A percentile compares a stretch with the other conserved stretches of the same genome.
Evolutionary conservation across 2,329 filamentous ascomycete genomes (phyloP).

Genomic region (Cercospora beticola): DNA sequence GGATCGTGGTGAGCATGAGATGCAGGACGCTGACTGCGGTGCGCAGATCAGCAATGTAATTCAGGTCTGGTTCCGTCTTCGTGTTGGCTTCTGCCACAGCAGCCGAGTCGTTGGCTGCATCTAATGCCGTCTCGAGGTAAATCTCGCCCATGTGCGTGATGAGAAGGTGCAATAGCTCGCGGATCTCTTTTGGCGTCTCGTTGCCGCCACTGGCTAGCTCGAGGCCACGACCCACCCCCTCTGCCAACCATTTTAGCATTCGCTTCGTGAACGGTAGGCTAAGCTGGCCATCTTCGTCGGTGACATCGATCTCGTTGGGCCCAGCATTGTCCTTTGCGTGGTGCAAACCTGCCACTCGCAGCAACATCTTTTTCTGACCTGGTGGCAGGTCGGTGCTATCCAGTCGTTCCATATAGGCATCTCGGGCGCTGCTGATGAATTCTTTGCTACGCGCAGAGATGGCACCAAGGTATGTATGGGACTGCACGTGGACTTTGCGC

Average conservation of each 20-base stretch:
- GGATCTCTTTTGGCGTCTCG: constrained; percentile 93
- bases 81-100: constrained; percentile 68
- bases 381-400: constrained; percentile 85
- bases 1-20: constrained; percentile 89
- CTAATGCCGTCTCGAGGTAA: constrained; percentile 65
- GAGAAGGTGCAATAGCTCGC: constrained; percentile 76
- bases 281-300: constrained; percentile 82
- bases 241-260: constrained; percentile 96
- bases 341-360: constrained; percentile 79
- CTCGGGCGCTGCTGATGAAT: constrained; percentile 80
- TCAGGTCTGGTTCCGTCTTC: constrained; percentile 83
- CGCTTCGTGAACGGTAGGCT: constrained; percentile 88
- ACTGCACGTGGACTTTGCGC: constrained; percentile 69
- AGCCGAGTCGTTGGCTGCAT: constrained; percentile 72
- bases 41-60: constrained; percentile 75
- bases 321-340: constrained; percentile 60
- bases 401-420: constrained; percentile 84
- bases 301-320: constrained; percentile 67
- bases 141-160: constrained; percentile 86
- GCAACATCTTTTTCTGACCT: constrained; percentile 86
- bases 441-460: constrained; percentile 88
- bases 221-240: constrained; percentile 85
- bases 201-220: constrained; percentile 77
- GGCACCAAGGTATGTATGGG: constrained; percentile 85
- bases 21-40: constrained; percentile 85